Evolutionary conservation across 2,329 filamentous ascomycete genomes (phyloP).

Genomic region (Volutella citrinella): DNA sequence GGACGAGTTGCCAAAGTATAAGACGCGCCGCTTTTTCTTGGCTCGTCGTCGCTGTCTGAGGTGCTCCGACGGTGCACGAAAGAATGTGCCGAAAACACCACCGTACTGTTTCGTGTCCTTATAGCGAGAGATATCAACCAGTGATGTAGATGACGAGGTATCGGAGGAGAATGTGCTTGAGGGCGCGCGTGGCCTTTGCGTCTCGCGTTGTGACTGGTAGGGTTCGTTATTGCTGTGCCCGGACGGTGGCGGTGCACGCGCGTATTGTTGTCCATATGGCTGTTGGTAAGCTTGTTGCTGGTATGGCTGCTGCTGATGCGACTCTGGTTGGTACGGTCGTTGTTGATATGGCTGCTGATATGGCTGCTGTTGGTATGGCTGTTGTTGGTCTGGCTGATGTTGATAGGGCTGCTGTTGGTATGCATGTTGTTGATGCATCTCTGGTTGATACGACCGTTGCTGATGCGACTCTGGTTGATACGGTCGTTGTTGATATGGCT

Average conservation of each 20-base stretch:
- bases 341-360: constrained; percentile 16
- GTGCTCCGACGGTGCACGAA: constrained; percentile 58
- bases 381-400: constrained; percentile 10
- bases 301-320: constrained; percentile 15
- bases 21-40: constrained; percentile 50
- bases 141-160: constrained; percentile 55
- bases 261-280: too few species aligned
- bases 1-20: constrained; percentile 60
- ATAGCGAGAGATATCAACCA: constrained; percentile 63
- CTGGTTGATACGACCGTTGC: constrained; percentile 16
- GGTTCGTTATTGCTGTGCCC: constrained; percentile 16
- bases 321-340: constrained; percentile 12
- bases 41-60: constrained; percentile 37
- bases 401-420: constrained; percentile 8
- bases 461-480: constrained; percentile 10
- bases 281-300: constrained; percentile 15
- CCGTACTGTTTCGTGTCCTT: constrained; percentile 44
- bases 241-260: too few species aligned
- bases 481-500: constrained; percentile 11
- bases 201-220: constrained; percentile 14
- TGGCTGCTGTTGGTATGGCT: constrained; percentile 7
- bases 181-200: constrained; percentile 27
- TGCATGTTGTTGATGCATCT: constrained; percentile 15
- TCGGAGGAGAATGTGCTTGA: constrained; percentile 39
- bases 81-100: constrained; percentile 61